A percentile compares a stretch with the other conserved stretches of the same genome.
These are phyloP conservation scores for Aegilops longissima DNA, from an alignment of 176 grass and related monocot species.

Conservation along the genomic window DNA sequence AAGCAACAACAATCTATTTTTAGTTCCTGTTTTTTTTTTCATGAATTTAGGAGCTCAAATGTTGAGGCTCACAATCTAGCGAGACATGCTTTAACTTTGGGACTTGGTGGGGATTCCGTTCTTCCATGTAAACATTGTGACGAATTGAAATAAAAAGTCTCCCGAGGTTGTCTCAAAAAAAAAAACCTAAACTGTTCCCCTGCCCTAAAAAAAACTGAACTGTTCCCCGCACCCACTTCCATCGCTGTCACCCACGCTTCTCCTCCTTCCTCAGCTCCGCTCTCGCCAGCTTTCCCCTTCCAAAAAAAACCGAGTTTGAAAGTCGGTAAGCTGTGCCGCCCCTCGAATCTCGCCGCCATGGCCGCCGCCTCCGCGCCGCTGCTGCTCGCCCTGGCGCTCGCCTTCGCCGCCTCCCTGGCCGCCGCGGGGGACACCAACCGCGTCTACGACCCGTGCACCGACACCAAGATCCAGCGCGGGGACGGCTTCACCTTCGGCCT, in stretches of 20 bases:
- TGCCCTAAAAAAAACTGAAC: too few relatives aligned
- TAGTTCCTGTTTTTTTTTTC: too few relatives aligned
- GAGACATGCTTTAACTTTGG: too few relatives aligned
- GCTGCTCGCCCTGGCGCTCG: not conserved
- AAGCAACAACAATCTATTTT: too few relatives aligned
- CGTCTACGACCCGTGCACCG: constrained; percentile 77
- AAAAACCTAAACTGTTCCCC: too few relatives aligned
- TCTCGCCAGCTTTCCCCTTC: not conserved
- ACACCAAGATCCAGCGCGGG: constrained; percentile 76
- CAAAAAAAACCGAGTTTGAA: not conserved
- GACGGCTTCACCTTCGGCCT: constrained; percentile 93
- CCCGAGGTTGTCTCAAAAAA: too few relatives aligned
- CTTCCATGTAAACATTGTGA: too few relatives aligned
- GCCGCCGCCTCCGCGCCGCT: not conserved
- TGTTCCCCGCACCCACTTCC: too few relatives aligned
- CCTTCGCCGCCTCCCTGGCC: constrained; percentile 8
- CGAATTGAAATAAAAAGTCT: too few relatives aligned
- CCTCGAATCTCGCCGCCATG: constrained; percentile 28
- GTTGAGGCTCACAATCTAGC: too few relatives aligned
- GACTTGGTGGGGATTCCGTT: too few relatives aligned
- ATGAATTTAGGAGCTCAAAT: too few relatives aligned
- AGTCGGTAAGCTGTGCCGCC: not conserved
- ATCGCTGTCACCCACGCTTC: constrained; percentile 32
- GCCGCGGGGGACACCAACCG: constrained; percentile 52
- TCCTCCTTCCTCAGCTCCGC: not conserved